phyloP scores from a whole-genome alignment of 192 early-diverging fungal genomes.

The Cetraspora pellucida region DNA sequence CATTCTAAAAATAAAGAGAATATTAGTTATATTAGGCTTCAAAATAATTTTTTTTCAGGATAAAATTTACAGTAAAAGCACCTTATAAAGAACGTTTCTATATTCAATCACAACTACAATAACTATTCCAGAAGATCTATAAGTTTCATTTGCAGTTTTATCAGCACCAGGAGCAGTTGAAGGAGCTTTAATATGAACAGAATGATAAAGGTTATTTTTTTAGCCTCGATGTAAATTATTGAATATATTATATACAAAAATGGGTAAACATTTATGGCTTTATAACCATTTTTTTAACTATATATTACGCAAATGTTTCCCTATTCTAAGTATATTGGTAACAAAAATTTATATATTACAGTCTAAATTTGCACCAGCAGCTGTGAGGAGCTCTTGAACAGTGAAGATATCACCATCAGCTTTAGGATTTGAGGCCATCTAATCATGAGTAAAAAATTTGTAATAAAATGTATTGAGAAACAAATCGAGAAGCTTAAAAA shows the following conservation, averaged over 20 bases:
- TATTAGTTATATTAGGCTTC: too few species aligned
- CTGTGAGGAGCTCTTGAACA: conserved; percentile 40
- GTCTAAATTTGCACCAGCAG: conserved; percentile 42
- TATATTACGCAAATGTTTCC: too few species aligned
- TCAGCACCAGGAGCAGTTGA: conserved; percentile 28
- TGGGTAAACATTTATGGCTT: too few species aligned
- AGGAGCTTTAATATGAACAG: neutral
- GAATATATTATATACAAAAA: too few species aligned
- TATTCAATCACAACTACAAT: conserved; percentile 51
- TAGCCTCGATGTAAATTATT: neutral
- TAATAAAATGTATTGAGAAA: neutral
- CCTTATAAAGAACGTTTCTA: conserved; percentile 23
- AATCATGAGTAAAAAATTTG: neutral
- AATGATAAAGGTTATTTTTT: too few species aligned
- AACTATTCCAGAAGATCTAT: conserved; percentile 44
- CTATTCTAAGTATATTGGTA: too few species aligned
- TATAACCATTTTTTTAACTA: too few species aligned
- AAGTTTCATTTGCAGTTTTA: conserved; percentile 29
- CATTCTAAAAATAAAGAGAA: neutral
- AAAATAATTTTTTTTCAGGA: neutral
- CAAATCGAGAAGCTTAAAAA: neutral
- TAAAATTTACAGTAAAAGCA: too few species aligned
- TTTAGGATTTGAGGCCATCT: neutral
- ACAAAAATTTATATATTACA: neutral
- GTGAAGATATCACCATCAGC: conserved; percentile 45